A percentile compares a stretch with the other conserved stretches of the same genome.
Evolutionary conservation across 2,329 filamentous ascomycete genomes (phyloP).

Genomic region (Trichoderma sp.): DNA sequence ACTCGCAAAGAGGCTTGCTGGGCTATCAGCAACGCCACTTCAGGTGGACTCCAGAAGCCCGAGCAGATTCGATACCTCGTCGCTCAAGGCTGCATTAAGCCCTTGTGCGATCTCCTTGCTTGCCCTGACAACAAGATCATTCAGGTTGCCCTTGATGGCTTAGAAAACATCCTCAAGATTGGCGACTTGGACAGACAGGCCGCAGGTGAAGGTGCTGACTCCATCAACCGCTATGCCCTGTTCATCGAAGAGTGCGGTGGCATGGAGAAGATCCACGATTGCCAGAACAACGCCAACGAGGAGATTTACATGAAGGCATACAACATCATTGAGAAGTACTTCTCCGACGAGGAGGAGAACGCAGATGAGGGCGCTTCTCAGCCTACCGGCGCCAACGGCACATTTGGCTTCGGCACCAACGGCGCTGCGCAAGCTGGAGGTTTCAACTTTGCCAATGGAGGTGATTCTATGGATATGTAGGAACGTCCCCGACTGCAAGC

Average conservation of each 20-base stretch:
- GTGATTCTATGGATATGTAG: conserved; percentile 68
- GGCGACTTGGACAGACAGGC: conserved; percentile 98
- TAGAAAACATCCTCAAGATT: conserved; percentile 99
- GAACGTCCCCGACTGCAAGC: conserved; percentile 35
- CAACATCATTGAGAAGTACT: conserved; percentile 99
- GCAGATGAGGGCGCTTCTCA: conserved; percentile 80
- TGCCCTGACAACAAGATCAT: conserved; percentile 99
- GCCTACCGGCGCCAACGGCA: conserved; percentile 68
- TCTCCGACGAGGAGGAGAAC: conserved; percentile 96
- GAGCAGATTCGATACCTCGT: conserved; percentile 98
- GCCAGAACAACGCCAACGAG: conserved; percentile 99
- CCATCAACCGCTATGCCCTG: conserved; percentile 94
- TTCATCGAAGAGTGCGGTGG: conserved; percentile 98
- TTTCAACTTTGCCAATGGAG: conserved; percentile 88
- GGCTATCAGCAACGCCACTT: conserved; percentile 98
- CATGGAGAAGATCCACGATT: conserved; percentile 99
- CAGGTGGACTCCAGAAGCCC: conserved; percentile 95
- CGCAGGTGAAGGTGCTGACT: conserved; percentile 70
- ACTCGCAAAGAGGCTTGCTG: conserved; percentile 99
- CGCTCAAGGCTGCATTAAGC: conserved; percentile 92
- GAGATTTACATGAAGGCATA: conserved; percentile 99
- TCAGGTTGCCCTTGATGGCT: conserved; percentile 93
- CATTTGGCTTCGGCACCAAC: conserved; percentile 78
- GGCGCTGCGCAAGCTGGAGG: conserved; percentile 68
- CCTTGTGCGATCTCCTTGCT: conserved; percentile 88